Evolutionary conservation across 441 rosid species (phyloP), one percentile per base, ranked within the genome.

Genomic region (Populus hybrid): DNA sequence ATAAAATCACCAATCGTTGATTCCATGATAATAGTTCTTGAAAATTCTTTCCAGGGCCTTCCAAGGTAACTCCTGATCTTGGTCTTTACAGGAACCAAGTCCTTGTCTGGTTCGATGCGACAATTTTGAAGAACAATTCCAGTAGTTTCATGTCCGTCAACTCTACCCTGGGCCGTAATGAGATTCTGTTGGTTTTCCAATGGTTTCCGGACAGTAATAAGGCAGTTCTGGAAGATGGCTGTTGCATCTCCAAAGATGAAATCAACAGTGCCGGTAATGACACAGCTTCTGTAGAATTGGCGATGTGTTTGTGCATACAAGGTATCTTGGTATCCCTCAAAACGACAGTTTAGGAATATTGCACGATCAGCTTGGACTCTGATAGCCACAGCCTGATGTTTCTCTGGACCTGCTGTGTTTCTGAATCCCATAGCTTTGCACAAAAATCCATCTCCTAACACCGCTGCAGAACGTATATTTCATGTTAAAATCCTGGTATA

Each of bases 291-390:
- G n/a, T n/a, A n/a, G n/a, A n/a, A n/a, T 65, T 94, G 95, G 8
- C 95, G 89, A 63, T 91, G 95, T 1, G 92, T 77, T 72, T 92
- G 91, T 11, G 64, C 93, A 9, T 90, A 91, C 18, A 94, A 73
- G 14, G 97, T 90, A 81, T 91, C 90, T 79, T 91, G 97, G 76
- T 84, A 91, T 0, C 94, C 94, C 66, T 92, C 94, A 36, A 92
- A 91, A 1, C 94, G 89, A 73, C 94, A 89, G 76, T 92, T 89
- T 0, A 87, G 82, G 79, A 92, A 91, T 69, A 92, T 74, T 21
- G 94, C 81, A 3, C 82, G 75, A 36, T 94, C 97, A 0, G 92
- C 82, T 76, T 89, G 89, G 63, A 89, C 93, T 77, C 94, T 83
- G 2, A 76, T 65, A 3, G 93, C 97, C 9, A 92, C 90, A 1